Conservation (phyloP, 495 filamentous ascomycete genomes). For the Penicillium bovifimosum region DNA sequence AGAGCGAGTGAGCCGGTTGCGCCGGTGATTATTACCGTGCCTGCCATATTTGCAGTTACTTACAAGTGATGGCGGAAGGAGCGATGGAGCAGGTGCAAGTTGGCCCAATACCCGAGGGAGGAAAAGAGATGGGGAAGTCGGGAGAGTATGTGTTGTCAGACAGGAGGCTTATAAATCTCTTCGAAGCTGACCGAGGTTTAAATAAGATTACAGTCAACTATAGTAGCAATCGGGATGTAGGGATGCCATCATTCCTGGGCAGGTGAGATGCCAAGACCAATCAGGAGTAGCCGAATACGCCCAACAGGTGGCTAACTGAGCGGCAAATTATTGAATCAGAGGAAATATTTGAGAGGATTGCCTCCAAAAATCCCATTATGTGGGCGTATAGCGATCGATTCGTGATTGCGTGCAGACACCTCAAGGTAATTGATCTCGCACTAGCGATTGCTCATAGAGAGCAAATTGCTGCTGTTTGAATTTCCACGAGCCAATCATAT, state of each 20-base stretch:
- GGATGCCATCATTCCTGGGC: background rate
- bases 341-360: no score
- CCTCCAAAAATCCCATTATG: no score
- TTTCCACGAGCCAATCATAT: constrained; percentile 3
- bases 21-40: constrained; percentile 42
- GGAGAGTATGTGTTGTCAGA: no score
- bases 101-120: no score
- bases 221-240: background rate
- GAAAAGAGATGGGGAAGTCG: no score
- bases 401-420: no score
- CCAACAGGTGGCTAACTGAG: no score
- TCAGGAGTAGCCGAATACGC: no score
- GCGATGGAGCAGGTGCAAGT: background rate
- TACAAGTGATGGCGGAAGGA: background rate
- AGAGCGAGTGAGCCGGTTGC: constrained; percentile 40
- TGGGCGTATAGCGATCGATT: no score
- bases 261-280: background rate
- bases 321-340: no score
- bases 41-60: constrained; percentile 7
- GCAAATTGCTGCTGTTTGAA: constrained; percentile 1
- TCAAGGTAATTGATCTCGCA: background rate
- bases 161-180: no score
- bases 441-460: background rate
- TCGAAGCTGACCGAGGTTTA: no score
- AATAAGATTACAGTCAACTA: background rate